Conservation (phyloP, 495 filamentous ascomycete genomes). For the Annulohypoxylon moriforme region DNA sequence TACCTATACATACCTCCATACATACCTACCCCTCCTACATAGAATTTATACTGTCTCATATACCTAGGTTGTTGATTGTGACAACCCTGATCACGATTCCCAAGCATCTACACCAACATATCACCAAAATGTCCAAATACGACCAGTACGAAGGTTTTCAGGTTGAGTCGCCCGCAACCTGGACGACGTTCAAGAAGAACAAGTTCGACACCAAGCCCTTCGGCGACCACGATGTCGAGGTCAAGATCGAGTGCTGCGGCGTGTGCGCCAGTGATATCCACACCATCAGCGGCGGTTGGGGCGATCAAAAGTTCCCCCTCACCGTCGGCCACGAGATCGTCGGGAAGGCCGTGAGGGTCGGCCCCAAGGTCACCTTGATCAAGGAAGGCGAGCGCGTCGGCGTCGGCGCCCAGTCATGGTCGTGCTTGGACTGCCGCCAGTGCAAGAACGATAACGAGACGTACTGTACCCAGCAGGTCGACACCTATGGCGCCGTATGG, state of each 20-base stretch:
- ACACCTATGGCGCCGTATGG: constrained; percentile 67
- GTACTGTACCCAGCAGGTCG: constrained; percentile 66
- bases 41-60: constrained; percentile 11
- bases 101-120: neutral
- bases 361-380: constrained; percentile 66
- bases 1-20: constrained; percentile 7
- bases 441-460: constrained; percentile 71
- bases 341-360: constrained; percentile 63
- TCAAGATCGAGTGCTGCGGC: constrained; percentile 61
- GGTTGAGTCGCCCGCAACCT: constrained; percentile 62
- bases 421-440: constrained; percentile 66
- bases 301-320: constrained; percentile 63
- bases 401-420: constrained; percentile 66
- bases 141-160: constrained; percentile 63
- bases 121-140: constrained; percentile 45
- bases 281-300: constrained; percentile 68
- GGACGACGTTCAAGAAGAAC: constrained; percentile 66
- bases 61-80: neutral
- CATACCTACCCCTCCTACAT: constrained; percentile 26
- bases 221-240: constrained; percentile 67
- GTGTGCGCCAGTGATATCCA: constrained; percentile 69
- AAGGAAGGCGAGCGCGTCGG: constrained; percentile 67
- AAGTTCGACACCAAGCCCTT: constrained; percentile 69
- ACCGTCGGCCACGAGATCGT: constrained; percentile 66
- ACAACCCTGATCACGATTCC: neutral